Evolutionary conservation across 306 rosid genomes (phyloP), one percentile per base, ranked within the genome.

Genomic region (Citrullus colocynthis): DNA sequence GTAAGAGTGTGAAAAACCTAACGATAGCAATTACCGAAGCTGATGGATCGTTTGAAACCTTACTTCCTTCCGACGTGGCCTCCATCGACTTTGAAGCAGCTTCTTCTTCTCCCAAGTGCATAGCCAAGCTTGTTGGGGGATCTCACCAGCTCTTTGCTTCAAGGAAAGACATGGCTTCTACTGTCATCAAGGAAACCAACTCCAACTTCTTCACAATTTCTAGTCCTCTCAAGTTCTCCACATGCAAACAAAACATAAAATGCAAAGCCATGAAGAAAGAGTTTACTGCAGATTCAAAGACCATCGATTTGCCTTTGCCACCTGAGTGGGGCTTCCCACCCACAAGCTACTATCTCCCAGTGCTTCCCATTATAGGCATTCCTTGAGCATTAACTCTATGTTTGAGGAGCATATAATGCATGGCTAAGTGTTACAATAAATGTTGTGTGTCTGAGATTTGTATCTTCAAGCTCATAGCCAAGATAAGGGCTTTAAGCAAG

Each of bases 321-420:
- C 84, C 76, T 4, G 87, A 84, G 78, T 93, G 97, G 97, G 97
- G 98, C 3, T 83, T 93, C 78, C 91, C 98, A 73, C 98, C 98
- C 0, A 36, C 84, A 5, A 90, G 97, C 88, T 84, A 39, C 65
- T 93, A 89, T 67, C 0, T 90, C 32, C 98, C 97, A 44, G 86
- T 83, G 86, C 5, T 91, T 76, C 98, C 98, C 28, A 93, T 93
- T 83, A 91, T 91, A 42, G 98, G 98, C 83, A 89, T 93, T 60
- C 98, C 98, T 32, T 93, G 86, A 86, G 6, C 3, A 13, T 30
- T 62, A 11, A 2, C n/a, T 57, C 3, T 9, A n/a, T 48, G 9
- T 48, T 48, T 48, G 54, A 13, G 54, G 54, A 48, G 16, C 54
- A 48, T 48, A 48, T 48, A 39, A 3, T 39, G 8, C 1, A 48